A percentile compares a stretch with the other conserved stretches of the same genome.
Conservation (phyloP, 176 grass and related monocot species). For the Dactylis glomerata region DNA sequence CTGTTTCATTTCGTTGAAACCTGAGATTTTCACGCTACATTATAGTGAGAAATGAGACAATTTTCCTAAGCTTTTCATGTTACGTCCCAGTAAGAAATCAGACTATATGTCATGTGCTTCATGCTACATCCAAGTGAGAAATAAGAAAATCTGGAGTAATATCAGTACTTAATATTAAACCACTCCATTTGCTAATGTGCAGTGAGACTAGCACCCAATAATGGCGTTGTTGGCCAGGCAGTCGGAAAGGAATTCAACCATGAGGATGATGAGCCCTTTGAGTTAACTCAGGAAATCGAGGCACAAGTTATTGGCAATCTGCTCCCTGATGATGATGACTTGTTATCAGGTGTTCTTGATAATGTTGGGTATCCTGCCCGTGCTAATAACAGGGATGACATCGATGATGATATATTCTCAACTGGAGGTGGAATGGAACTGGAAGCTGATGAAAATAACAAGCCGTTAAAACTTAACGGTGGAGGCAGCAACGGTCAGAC, state of each 20-base stretch:
- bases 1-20: not conserved
- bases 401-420: conserved; percentile 94
- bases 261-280: conserved; percentile 71
- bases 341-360: conserved; percentile 74
- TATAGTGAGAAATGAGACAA: not conserved
- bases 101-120: not conserved
- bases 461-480: conserved; percentile 38
- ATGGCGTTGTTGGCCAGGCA: conserved; percentile 27
- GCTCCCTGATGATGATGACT: conserved; percentile 83
- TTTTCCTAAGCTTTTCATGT: not conserved
- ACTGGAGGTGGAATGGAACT: conserved; percentile 88
- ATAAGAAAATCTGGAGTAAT: not conserved
- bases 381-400: conserved; percentile 58
- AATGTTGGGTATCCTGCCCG: conserved; percentile 40
- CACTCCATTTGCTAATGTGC: conserved; percentile 33
- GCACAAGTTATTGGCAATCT: conserved; percentile 79
- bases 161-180: conserved; percentile 12
- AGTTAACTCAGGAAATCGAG: conserved; percentile 82
- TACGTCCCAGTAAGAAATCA: not conserved
- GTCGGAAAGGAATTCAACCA: conserved; percentile 37
- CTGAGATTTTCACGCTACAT: conserved; percentile 5
- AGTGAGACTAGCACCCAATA: conserved; percentile 62
- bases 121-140: conserved; percentile 5
- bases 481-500: conserved; percentile 27
- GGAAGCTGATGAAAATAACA: conserved; percentile 59